These are phyloP conservation scores for Aspergillus sparsus DNA, from an alignment of 495 filamentous ascomycete genomes.

Conservation along the genomic window DNA sequence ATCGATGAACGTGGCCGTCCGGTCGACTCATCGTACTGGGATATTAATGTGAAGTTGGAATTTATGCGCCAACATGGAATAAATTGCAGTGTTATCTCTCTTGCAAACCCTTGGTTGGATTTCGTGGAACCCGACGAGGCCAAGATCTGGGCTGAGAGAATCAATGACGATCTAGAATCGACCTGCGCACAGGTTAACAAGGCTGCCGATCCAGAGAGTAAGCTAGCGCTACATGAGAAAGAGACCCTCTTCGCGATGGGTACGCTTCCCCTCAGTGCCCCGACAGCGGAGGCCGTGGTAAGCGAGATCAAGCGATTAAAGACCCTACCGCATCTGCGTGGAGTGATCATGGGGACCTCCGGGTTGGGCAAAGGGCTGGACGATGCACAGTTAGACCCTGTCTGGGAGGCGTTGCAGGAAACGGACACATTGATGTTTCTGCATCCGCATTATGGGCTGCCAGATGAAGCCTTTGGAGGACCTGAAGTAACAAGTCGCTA, in stretches of 20 bases:
- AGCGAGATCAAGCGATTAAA: slow-evolving; percentile 63
- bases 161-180: slow-evolving; percentile 76
- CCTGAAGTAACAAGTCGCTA: slow-evolving; percentile 57
- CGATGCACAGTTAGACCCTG: slow-evolving; percentile 66
- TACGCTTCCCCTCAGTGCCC: slow-evolving; percentile 73
- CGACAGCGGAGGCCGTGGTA: slow-evolving; percentile 56
- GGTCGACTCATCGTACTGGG: slow-evolving; percentile 72
- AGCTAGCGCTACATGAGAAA: slow-evolving; percentile 25
- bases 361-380: slow-evolving; percentile 83
- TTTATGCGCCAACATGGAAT: slow-evolving; percentile 90
- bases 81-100: slow-evolving; percentile 78
- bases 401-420: slow-evolving; percentile 69
- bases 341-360: slow-evolving; percentile 84
- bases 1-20: slow-evolving; percentile 64
- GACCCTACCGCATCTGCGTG: slow-evolving; percentile 66
- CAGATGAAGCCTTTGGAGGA: slow-evolving; percentile 72
- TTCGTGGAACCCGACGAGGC: slow-evolving; percentile 69
- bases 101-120: slow-evolving; percentile 96
- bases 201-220: slow-evolving; percentile 39
- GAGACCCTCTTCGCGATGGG: slow-evolving; percentile 74
- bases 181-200: slow-evolving; percentile 61
- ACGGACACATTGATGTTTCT: slow-evolving; percentile 71
- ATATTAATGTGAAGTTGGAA: slow-evolving; percentile 68
- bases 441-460: slow-evolving; percentile 93
- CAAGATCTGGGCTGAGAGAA: slow-evolving; percentile 56